Evolutionary conservation across 2,329 filamentous ascomycete species (phyloP).

Genomic region (Simplicillium aogashimaense): DNA sequence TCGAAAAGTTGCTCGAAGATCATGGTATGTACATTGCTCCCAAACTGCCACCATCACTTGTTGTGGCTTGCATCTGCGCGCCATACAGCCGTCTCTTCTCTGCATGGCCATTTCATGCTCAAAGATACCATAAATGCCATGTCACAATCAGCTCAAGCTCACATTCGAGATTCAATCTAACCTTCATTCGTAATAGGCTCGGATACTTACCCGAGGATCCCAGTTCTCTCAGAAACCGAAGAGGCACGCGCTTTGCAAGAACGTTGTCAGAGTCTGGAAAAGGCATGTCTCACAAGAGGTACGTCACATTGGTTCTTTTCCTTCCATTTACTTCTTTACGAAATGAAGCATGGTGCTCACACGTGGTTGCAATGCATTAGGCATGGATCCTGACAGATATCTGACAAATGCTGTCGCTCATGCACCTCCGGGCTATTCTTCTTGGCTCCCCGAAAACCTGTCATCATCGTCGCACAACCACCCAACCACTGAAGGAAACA

Average conservation of each 20-base stretch:
- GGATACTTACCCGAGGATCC: conserved; percentile 17
- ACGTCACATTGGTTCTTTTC: conserved; percentile 11
- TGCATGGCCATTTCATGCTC: not conserved
- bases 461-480: too few relatives aligned
- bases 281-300: conserved; percentile 33
- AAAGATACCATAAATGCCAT: too few relatives aligned
- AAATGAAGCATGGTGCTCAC: too few relatives aligned
- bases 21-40: conserved; percentile 29
- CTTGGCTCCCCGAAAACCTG: too few relatives aligned
- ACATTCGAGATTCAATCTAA: too few relatives aligned
- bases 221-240: conserved; percentile 42
- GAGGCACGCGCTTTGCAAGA: conserved; percentile 48
- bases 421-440: too few relatives aligned
- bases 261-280: conserved; percentile 48
- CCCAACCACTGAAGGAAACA: too few relatives aligned
- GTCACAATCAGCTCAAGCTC: too few relatives aligned
- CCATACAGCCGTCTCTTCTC: conserved; percentile 6
- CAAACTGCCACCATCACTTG: conserved; percentile 3
- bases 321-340: not conserved
- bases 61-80: not conserved
- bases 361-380: too few relatives aligned
- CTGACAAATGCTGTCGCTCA: too few relatives aligned
- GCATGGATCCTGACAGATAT: too few relatives aligned
- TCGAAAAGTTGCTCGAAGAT: conserved; percentile 36
- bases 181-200: too few relatives aligned